Evolutionary conservation across 495 filamentous ascomycete species (phyloP), one percentile per base, ranked within the genome.

Genomic region (Trichoderma virens): DNA sequence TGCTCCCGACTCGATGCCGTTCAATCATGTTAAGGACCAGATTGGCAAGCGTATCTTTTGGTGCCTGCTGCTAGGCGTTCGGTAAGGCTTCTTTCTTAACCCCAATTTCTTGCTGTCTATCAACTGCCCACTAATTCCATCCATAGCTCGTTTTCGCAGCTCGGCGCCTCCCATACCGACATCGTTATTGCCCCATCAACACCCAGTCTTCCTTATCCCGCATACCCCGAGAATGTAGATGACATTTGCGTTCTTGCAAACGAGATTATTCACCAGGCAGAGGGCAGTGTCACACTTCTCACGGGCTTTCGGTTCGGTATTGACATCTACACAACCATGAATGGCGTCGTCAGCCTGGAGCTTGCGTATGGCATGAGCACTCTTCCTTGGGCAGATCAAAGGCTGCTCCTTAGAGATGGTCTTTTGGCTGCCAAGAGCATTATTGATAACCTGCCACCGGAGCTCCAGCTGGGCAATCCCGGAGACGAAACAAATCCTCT

Each of bases 1-100:
- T 32, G 43, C 64, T 20, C 43, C 62, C 66, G 70, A 51, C 60
- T 64, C 32, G 20, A 71, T 74, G 60, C 71, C 77, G 16, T 70
- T 85, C 34, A 86, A 92, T 71, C 79, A 89, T 60, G 86, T 95
- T 61, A 85, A 86, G 43, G 87, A 90, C 70, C 89, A 96, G 70
- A 83, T 93, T 51, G 86, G 87, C 18, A 85, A 88, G 64, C 84
- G 92, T 30, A 77, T 94, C 31, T 95, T 93, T 69, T 96, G 90
- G 83, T 82, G 85, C 25, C 80, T 89, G 67, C 82, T 93, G 59
- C 82, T 90, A 7, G 85, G 85, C 4, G 80, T 87, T 61, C 78
- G 83, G 75, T 84, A 76, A 38, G 69, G 38, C 2, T 30, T 35
- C 18, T 34, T 47, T 28, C 0, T 20, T 35, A 13, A 7, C 34